Base-by-base conservation (phyloP, 768 basidiomycete genomes). In the Hirschioporus abietinus region DNA sequence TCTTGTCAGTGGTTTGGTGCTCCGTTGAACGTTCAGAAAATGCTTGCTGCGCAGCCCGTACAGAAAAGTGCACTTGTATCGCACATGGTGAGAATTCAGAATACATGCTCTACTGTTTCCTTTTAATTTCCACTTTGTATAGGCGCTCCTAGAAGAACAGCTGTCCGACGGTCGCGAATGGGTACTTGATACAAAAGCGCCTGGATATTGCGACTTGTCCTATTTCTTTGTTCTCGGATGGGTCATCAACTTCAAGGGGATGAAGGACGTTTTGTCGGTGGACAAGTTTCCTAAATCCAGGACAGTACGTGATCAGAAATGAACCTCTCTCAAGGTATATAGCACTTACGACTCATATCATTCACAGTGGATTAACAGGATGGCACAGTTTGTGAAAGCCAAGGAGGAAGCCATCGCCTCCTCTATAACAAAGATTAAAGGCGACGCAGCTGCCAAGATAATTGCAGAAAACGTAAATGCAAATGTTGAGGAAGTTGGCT, bases 81-180 rank as follows among this genome's bases (percentile, higher is more conserved):
- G 1, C 82, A 88, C 70, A 67, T 86, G 66, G 87, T 86, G 69
- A 64, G 79, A 58, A 61, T 15, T 65, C 23, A n/a, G 60, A 15
- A 59, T 34, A 15, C 59, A 35, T 36, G 64, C 64, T 42, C 35
- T 67, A 79, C 77, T 69, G 72, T 52, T 35, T 23, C 20, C 34
- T 36, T 63, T 8, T 26, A 35, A 59, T 35, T 60, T 20, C 61
- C 34, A 8, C 17, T 58, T 24, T 60, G 17, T 8, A 10, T 58
- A 81, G 80, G 68, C 71, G n/a, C 68, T 79, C 25, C 52, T 79
- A 12, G 78, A 82, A 67, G 76, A 79, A 35, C 76, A 87, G 71
- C 76, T 88, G 30, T 72, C 75, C 18, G 85, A 87, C 71, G 83
- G 78, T 25, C 79, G 86, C 1, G 80, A 83, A 70, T 89, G 86